phyloP scores from a whole-genome alignment of 768 basidiomycete species.

The Mycena sanguinolenta region DNA sequence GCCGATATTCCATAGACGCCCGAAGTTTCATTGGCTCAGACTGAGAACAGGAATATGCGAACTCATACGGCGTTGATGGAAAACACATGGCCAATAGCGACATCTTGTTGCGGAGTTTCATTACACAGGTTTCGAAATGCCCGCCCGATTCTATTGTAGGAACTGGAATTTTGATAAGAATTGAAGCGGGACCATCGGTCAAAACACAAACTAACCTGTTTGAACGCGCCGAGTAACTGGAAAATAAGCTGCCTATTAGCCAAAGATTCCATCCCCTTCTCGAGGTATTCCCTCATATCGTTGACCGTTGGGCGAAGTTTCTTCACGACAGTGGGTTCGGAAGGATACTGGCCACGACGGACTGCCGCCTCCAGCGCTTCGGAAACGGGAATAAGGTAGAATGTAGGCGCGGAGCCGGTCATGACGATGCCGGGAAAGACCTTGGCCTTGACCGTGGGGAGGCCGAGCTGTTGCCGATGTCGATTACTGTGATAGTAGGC shows the following conservation, averaged over 20 bases:
- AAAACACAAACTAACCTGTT: conserved; percentile 13
- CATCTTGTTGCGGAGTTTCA: no score
- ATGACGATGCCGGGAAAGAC: conserved; percentile 40
- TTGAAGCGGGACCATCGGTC: conserved; percentile 1
- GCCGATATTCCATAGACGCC: no score
- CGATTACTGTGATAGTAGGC: conserved; percentile 47
- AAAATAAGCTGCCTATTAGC: conserved; percentile 11
- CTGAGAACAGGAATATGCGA: no score
- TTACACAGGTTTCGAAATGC: no score
- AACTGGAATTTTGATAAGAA: conserved; percentile 11
- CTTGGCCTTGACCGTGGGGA: conserved; percentile 36
- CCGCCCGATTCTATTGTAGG: no score
- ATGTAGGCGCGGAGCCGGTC: conserved; percentile 46
- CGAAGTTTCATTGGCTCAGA: no score
- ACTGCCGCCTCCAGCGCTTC: conserved; percentile 29
- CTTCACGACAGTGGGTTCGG: conserved; percentile 8
- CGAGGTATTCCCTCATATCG: background rate
- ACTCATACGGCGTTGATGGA: no score
- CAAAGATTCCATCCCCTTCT: conserved; percentile 18
- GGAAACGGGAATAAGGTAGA: conserved; percentile 41
- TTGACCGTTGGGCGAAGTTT: conserved; percentile 18
- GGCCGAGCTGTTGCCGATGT: conserved; percentile 23
- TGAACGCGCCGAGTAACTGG: conserved; percentile 24
- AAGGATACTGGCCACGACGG: conserved; percentile 5
- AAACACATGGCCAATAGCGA: no score